These are phyloP conservation scores for Boechera divaricarpa DNA, from an alignment of 345 rosid species.

Conservation along the genomic window DNA sequence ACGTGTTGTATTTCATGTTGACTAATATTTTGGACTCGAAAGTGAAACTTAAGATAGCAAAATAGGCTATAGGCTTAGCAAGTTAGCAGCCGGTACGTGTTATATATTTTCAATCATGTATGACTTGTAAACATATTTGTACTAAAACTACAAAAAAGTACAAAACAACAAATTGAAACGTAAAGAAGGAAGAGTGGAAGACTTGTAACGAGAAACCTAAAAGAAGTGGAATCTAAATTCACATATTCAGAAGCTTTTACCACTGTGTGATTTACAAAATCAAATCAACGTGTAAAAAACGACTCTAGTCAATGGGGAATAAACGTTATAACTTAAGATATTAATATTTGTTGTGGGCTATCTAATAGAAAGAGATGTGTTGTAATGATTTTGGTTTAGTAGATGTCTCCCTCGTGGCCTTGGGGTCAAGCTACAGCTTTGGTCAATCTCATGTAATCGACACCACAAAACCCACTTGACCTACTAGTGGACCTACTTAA, in stretches of 20 bases:
- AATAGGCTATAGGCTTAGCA: background rate
- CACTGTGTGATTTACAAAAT: conserved; percentile 11
- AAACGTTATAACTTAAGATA: background rate
- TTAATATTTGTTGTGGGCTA: conserved; percentile 4
- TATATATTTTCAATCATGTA: background rate
- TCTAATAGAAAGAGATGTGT: conserved; percentile 6
- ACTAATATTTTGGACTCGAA: conserved; percentile 16
- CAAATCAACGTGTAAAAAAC: conserved; percentile 11
- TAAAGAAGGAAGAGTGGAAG: conserved; percentile 31
- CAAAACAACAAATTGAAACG: conserved; percentile 23
- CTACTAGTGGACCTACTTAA: conserved; percentile 26
- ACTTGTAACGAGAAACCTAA: conserved; percentile 13
- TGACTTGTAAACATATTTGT: conserved; percentile 11
- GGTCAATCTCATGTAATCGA: conserved; percentile 35
- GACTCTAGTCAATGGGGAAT: conserved; percentile 26
- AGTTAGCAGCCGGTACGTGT: conserved; percentile 13
- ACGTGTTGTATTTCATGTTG: conserved; percentile 24
- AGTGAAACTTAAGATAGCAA: background rate
- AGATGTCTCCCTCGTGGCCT: conserved; percentile 33
- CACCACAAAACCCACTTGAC: conserved; percentile 37
- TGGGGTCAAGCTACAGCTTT: conserved; percentile 41
- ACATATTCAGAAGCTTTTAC: conserved; percentile 3
- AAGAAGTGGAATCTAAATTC: background rate
- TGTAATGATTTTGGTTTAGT: conserved; percentile 22
- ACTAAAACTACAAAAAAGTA: background rate